Evolutionary conservation across 2,329 filamentous ascomycete species (phyloP).

Genomic region (Arthrobotrys sphaeroides): DNA sequence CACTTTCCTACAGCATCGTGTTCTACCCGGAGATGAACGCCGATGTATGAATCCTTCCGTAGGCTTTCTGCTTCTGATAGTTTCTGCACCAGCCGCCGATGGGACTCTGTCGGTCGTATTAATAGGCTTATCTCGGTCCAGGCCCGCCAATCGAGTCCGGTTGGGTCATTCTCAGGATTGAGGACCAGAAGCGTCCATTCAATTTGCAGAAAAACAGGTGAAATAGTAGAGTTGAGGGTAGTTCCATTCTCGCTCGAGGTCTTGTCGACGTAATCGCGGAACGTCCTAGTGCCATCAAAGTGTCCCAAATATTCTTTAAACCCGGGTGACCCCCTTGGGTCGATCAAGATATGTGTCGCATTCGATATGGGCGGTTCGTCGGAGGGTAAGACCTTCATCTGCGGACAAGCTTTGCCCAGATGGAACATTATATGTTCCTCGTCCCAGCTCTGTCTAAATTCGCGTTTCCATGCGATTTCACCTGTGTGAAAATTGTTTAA

Average conservation of each 20-base stretch:
- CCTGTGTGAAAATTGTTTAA: constrained; percentile 16
- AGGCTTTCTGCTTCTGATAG: constrained; percentile 18
- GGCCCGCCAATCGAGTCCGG: constrained; percentile 32
- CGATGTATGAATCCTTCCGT: constrained; percentile 33
- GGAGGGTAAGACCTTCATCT: constrained; percentile 37
- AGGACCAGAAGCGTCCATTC: constrained; percentile 25
- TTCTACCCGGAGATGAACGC: constrained; percentile 38
- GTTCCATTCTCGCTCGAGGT: constrained; percentile 7
- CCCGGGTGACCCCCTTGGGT: constrained; percentile 19
- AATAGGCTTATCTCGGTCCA: constrained; percentile 34
- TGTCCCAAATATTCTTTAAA: constrained; percentile 36
- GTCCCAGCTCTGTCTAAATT: constrained; percentile 35
- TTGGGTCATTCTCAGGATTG: constrained; percentile 39
- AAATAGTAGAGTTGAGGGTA: constrained; percentile 1
- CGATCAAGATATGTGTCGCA: constrained; percentile 25
- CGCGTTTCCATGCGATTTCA: constrained; percentile 13
- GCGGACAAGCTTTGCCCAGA: constrained; percentile 24
- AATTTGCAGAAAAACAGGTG: constrained; percentile 22
- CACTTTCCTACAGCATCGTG: constrained; percentile 32
- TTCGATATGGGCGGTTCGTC: constrained; percentile 22
- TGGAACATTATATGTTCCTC: constrained; percentile 32
- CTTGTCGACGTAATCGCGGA: constrained; percentile 32
- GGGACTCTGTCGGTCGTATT: constrained; percentile 31
- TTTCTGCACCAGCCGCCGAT: constrained; percentile 28
- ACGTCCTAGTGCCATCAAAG: constrained; percentile 30